Evolutionary conservation across 2,329 filamentous ascomycete species (phyloP).

Genomic region (Fonsecaea multimorphosa): DNA sequence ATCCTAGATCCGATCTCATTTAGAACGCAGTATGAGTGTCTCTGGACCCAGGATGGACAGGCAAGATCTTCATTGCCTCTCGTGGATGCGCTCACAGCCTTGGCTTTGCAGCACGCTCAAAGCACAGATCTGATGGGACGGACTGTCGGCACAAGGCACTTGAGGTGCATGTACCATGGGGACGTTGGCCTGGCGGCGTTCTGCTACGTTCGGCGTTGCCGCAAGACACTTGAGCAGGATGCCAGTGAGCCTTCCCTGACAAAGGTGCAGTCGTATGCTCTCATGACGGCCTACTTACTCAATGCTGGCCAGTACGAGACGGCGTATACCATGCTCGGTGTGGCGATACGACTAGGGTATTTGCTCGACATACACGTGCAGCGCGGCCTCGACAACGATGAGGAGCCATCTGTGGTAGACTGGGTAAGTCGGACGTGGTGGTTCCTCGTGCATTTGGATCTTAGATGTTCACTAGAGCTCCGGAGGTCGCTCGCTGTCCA

Average conservation of each 20-base stretch:
- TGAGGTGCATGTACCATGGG: not conserved
- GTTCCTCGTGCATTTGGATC: not conserved
- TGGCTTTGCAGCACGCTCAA: not conserved
- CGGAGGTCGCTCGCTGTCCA: not conserved
- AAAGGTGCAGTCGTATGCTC: not conserved
- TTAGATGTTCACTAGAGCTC: not conserved
- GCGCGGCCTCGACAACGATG: too few species aligned
- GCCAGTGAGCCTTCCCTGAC: not conserved
- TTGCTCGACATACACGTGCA: not conserved
- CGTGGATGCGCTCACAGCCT: not conserved
- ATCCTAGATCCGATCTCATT: not conserved
- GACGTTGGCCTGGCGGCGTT: not conserved
- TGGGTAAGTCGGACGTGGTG: not conserved
- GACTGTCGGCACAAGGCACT: not conserved
- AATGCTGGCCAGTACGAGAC: conserved; percentile 3
- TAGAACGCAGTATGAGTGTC: not conserved
- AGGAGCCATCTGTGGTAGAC: not conserved
- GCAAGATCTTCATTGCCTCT: not conserved
- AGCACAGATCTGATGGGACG: not conserved
- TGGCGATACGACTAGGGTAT: not conserved
- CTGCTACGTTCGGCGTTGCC: not conserved
- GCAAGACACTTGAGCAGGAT: not conserved
- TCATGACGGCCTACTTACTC: not conserved
- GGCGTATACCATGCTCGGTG: not conserved
- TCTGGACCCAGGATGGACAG: not conserved